A percentile compares a stretch with the other conserved stretches of the same genome.
Conservation (phyloP, 2,329 filamentous ascomycete genomes). For the Tolypocladium cylindrosporum region DNA sequence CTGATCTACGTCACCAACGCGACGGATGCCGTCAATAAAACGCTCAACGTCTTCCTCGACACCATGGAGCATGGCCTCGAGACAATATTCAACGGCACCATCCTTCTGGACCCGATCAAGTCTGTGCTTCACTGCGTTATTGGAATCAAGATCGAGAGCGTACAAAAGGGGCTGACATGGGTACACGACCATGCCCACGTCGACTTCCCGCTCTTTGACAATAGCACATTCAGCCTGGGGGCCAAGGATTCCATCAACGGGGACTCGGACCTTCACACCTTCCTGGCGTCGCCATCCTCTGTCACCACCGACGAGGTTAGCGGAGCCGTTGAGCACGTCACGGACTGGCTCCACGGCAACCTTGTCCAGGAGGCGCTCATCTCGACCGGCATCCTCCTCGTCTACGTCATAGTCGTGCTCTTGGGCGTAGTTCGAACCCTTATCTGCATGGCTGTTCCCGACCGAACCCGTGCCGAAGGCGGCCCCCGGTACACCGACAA, state of each 20-base stretch:
- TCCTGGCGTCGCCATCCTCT: constrained; percentile 67
- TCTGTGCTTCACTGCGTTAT: constrained; percentile 82
- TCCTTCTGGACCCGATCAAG: constrained; percentile 67
- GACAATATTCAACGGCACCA: constrained; percentile 68
- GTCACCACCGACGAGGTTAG: constrained; percentile 75
- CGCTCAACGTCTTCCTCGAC: constrained; percentile 71
- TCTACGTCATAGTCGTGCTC: constrained; percentile 72
- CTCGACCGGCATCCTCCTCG: constrained; percentile 58
- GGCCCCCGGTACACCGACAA: constrained; percentile 31
- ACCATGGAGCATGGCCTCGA: constrained; percentile 68
- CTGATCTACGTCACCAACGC: constrained; percentile 81
- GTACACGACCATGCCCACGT: constrained; percentile 80
- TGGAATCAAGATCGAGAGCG: constrained; percentile 70
- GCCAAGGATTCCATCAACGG: constrained; percentile 51
- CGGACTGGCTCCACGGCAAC: constrained; percentile 52
- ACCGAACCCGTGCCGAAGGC: constrained; percentile 45
- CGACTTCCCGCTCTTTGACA: constrained; percentile 65
- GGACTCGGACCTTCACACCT: constrained; percentile 52
- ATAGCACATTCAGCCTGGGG: constrained; percentile 75
- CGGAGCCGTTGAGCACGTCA: constrained; percentile 61
- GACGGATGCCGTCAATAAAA: constrained; percentile 74
- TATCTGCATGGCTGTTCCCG: constrained; percentile 47
- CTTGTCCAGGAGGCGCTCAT: constrained; percentile 75
- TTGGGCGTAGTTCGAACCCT: constrained; percentile 61
- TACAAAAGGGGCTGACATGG: constrained; percentile 90